phyloP scores from a whole-genome alignment of 257 asterid species.

The Solanum dulcamara region DNA sequence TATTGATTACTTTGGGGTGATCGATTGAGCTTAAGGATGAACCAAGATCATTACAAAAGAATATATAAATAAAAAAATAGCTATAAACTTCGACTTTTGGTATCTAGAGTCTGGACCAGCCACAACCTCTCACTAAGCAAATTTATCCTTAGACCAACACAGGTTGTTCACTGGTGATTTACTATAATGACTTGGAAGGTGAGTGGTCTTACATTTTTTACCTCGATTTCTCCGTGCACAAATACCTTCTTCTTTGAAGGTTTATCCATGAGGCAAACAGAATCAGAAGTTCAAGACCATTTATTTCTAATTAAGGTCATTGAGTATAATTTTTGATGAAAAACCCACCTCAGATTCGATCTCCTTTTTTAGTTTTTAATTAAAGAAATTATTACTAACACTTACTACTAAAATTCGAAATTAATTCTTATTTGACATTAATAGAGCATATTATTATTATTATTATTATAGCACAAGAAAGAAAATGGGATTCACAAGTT shows the following conservation, averaged over 20 bases:
- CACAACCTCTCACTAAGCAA: background rate
- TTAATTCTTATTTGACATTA: background rate
- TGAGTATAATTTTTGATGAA: background rate
- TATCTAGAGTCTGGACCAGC: background rate
- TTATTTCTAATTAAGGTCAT: background rate
- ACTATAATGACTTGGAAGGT: too few relatives aligned
- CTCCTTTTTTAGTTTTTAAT: background rate
- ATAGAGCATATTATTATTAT: background rate
- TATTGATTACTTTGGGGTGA: too few relatives aligned
- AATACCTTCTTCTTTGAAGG: background rate
- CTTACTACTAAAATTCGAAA: background rate
- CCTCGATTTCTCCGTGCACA: background rate
- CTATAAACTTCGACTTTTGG: background rate
- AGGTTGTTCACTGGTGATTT: background rate
- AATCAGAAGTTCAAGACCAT: background rate
- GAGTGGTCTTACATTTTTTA: too few relatives aligned
- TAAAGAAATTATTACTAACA: background rate
- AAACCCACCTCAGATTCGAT: background rate
- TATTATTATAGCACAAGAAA: background rate
- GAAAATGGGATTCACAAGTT: background rate
- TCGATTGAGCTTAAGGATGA: background rate
- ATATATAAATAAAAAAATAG: too few relatives aligned
- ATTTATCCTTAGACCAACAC: background rate
- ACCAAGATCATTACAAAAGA: background rate
- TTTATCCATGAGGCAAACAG: background rate